Evolutionary conservation across 805 yeast species (phyloP).

Genomic region (Diddensiella transvaalensis): DNA sequence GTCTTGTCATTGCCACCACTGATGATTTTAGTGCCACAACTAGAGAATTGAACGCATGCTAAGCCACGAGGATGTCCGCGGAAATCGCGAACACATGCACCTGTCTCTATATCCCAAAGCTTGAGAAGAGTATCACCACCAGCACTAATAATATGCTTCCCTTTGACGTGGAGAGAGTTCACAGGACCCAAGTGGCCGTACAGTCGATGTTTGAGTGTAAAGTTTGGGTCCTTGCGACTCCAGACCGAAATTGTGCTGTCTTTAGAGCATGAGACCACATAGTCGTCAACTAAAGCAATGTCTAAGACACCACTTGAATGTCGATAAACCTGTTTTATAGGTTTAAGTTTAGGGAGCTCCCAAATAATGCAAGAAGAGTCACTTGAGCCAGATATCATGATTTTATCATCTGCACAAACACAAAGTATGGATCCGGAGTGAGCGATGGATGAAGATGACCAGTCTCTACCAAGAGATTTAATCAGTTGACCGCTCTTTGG

Average conservation of each 20-base stretch:
- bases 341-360: conserved; percentile 25
- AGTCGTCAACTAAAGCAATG: conserved; percentile 24
- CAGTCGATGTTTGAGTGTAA: conserved; percentile 20
- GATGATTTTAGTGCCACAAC: conserved; percentile 63
- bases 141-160: conserved; percentile 31
- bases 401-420: conserved; percentile 25
- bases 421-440: conserved; percentile 36
- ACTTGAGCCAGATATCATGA: conserved; percentile 36
- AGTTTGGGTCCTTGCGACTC: conserved; percentile 24
- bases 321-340: conserved; percentile 24
- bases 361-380: conserved; percentile 34
- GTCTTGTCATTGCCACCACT: conserved; percentile 87
- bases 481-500: conserved; percentile 21
- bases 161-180: conserved; percentile 32
- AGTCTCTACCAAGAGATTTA: conserved; percentile 19
- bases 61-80: conserved; percentile 83
- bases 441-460: not conserved
- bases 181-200: conserved; percentile 35
- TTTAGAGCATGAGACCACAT: conserved; percentile 34
- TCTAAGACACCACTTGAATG: conserved; percentile 32
- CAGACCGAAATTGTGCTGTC: conserved; percentile 34
- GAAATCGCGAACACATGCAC: conserved; percentile 61
- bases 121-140: conserved; percentile 76
- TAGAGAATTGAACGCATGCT: conserved; percentile 75
- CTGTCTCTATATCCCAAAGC: conserved; percentile 75